phyloP scores from a whole-genome alignment of 1,284 basidiomycete genomes.

The Sanghuangporus weigelae region DNA sequence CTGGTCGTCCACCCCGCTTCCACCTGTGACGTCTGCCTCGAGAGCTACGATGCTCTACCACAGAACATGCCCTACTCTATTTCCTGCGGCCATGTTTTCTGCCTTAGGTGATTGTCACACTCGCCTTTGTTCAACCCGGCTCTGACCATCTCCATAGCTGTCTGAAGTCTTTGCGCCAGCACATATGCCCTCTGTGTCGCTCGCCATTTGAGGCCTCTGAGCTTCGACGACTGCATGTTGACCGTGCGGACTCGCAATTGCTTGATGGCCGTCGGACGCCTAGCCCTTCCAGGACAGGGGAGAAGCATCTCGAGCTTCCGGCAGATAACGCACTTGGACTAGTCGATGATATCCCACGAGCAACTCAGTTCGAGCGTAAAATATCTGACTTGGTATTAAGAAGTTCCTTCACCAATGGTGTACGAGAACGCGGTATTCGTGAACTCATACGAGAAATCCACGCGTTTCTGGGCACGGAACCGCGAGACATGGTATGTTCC shows the following conservation, averaged over 20 bases:
- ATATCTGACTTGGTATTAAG: slow-evolving; percentile 11
- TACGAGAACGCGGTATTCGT: slow-evolving; percentile 7
- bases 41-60: slow-evolving; percentile 29
- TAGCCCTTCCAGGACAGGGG: not conserved
- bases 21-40: slow-evolving; percentile 44
- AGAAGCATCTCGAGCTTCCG: not conserved
- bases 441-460: slow-evolving; percentile 15
- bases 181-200: slow-evolving; percentile 15
- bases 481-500: slow-evolving; percentile 8
- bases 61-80: slow-evolving; percentile 32
- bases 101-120: slow-evolving; percentile 14
- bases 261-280: not conserved
- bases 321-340: slow-evolving; percentile 6
- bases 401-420: slow-evolving; percentile 5
- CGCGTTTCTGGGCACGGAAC: slow-evolving; percentile 8
- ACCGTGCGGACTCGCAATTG: slow-evolving; percentile 7
- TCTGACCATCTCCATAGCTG: not conserved
- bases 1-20: slow-evolving; percentile 40
- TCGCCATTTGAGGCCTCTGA: slow-evolving; percentile 12
- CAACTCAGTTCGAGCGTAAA: slow-evolving; percentile 3
- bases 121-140: not conserved
- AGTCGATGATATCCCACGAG: slow-evolving; percentile 6
- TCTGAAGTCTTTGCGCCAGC: slow-evolving; percentile 6
- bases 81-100: slow-evolving; percentile 43
- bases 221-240: slow-evolving; percentile 15